Conservation (phyloP, 176 grass and related monocot species). For the Rhipidocladum racemiflorum region DNA sequence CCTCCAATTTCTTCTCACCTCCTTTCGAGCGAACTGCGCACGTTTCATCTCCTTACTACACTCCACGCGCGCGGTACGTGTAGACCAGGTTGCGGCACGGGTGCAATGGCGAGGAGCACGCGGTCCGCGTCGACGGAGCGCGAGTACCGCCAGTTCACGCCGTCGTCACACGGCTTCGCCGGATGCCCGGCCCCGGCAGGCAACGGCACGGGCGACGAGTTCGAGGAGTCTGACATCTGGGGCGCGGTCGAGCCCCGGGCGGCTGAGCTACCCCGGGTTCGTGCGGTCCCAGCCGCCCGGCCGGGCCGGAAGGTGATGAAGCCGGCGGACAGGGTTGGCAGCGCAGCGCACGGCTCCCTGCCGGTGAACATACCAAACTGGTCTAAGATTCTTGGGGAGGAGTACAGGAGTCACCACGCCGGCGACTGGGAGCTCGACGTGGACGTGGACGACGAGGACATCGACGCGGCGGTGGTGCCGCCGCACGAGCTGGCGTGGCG, state of each 20-base stretch:
- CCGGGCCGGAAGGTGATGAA: constrained; percentile 6
- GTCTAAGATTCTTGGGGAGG: constrained; percentile 76
- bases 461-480: constrained; percentile 37
- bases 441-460: constrained; percentile 45
- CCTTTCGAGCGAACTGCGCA: neutral
- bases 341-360: constrained; percentile 43
- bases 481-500: constrained; percentile 74
- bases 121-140: constrained; percentile 38
- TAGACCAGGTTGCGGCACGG: neutral
- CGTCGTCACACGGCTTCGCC: neutral
- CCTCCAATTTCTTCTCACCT: neutral
- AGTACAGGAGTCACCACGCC: constrained; percentile 25
- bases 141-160: constrained; percentile 52
- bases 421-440: constrained; percentile 38
- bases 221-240: constrained; percentile 89
- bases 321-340: neutral
- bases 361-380: constrained; percentile 90
- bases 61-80: neutral
- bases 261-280: neutral
- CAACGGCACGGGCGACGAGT: constrained; percentile 37
- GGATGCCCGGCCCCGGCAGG: neutral
- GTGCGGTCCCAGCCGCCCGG: neutral
- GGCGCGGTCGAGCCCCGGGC: neutral
- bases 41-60: neutral
- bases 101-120: constrained; percentile 46